phyloP scores from a whole-genome alignment of 345 rosid species.

The Bretschneidera sinensis region DNA sequence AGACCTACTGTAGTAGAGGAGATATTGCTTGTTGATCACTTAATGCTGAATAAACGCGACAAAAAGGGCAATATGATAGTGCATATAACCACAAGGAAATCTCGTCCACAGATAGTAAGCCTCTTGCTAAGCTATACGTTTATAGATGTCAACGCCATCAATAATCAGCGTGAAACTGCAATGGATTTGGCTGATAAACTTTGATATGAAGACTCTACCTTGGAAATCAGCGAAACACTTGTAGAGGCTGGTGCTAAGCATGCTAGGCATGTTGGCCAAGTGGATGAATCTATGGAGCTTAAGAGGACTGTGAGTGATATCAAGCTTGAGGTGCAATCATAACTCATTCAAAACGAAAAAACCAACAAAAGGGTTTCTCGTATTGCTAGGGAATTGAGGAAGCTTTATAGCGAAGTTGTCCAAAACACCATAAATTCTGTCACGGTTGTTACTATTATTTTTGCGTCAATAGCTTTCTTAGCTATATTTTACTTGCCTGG shows the following conservation, averaged over 20 bases:
- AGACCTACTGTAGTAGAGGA: slow-evolving; percentile 56
- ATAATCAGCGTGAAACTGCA: slow-evolving; percentile 81
- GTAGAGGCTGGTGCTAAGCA: slow-evolving; percentile 83
- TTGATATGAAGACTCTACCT: slow-evolving; percentile 59
- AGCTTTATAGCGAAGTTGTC: slow-evolving; percentile 94
- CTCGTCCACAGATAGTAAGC: slow-evolving; percentile 70
- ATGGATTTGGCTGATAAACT: slow-evolving; percentile 96
- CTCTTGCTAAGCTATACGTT: slow-evolving; percentile 48
- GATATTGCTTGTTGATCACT: slow-evolving; percentile 51
- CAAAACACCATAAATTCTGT: slow-evolving; percentile 93
- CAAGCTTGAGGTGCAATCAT: slow-evolving; percentile 91
- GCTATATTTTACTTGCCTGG: slow-evolving; percentile 93
- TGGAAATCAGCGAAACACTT: slow-evolving; percentile 77
- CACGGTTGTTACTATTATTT: slow-evolving; percentile 89
- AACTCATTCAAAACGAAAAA: slow-evolving; percentile 80
- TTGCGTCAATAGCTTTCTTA: slow-evolving; percentile 86
- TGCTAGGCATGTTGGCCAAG: slow-evolving; percentile 61
- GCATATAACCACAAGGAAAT: slow-evolving; percentile 88
- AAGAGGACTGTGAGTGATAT: slow-evolving; percentile 94
- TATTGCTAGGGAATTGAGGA: slow-evolving; percentile 83
- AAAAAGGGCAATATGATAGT: slow-evolving; percentile 88
- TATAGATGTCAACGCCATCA: slow-evolving; percentile 71
- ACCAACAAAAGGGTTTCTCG: slow-evolving; percentile 86
- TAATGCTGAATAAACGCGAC: slow-evolving; percentile 77
- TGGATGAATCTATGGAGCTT: slow-evolving; percentile 83